These are phyloP conservation scores for Microglena sp. DNA, from an alignment of 139 green algal species.

Conservation along the genomic window DNA sequence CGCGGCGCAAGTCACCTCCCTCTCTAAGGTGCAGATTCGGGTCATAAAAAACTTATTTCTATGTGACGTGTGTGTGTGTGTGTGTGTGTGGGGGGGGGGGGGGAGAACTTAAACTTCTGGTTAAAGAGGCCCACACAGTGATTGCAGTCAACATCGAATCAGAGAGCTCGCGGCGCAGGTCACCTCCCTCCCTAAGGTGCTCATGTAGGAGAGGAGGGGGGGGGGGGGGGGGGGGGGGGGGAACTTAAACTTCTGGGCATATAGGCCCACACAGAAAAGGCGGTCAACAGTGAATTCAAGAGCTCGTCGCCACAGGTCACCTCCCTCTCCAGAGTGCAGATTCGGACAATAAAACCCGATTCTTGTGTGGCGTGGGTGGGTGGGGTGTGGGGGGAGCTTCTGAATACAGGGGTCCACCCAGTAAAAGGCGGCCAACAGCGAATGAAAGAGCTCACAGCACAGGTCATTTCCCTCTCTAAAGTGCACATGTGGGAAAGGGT, in stretches of 20 bases:
- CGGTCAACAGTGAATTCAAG: too few relatives aligned
- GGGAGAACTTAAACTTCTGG: too few relatives aligned
- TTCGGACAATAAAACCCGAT: too few relatives aligned
- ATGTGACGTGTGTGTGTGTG: too few relatives aligned
- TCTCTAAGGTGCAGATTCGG: conserved; percentile 3
- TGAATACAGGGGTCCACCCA: not conserved
- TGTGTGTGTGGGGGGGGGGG: too few relatives aligned
- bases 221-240: not conserved
- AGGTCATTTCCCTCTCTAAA: conserved; percentile 16
- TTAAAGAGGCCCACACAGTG: conserved; percentile 4
- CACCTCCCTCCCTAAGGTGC: not conserved
- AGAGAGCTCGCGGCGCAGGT: too few relatives aligned
- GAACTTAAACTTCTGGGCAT: too few relatives aligned
- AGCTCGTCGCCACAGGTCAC: too few relatives aligned
- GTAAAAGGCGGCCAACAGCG: conserved; percentile 9
- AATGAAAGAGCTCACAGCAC: conserved; percentile 22
- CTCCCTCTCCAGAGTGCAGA: not conserved
- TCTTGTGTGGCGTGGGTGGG: not conserved
- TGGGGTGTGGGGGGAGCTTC: not conserved
- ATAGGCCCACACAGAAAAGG: too few relatives aligned
- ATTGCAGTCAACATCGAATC: too few relatives aligned
- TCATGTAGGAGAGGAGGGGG: not conserved
- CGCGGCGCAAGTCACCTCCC: conserved; percentile 19
- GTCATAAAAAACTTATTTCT: too few relatives aligned
- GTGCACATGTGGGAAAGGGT: too few relatives aligned